phyloP scores from a whole-genome alignment of 2,329 filamentous ascomycete genomes.

The Chaetomium globosum region DNA sequence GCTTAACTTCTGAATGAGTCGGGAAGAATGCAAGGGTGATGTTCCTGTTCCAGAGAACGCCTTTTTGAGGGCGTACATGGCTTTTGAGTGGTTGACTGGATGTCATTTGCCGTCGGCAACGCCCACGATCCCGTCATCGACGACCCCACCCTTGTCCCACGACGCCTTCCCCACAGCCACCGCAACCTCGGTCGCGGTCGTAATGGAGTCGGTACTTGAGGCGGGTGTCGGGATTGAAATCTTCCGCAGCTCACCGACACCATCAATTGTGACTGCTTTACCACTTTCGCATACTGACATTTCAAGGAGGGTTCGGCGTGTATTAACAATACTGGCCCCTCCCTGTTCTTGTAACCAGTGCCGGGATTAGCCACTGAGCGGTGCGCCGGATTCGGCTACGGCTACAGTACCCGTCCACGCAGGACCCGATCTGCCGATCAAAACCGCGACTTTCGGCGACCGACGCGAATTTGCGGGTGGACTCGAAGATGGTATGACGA shows the following conservation, averaged over 20 bases:
- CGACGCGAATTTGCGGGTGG: background rate
- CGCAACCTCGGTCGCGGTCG: background rate
- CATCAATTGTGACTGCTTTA: background rate
- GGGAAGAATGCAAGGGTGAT: background rate
- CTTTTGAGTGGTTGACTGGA: background rate
- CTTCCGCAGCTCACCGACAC: background rate
- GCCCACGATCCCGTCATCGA: slow-evolving; percentile 25
- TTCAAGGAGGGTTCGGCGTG: too few relatives aligned
- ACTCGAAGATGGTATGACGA: background rate
- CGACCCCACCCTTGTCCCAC: slow-evolving; percentile 17
- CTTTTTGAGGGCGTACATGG: background rate
- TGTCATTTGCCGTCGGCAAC: slow-evolving; percentile 11
- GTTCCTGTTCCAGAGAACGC: background rate
- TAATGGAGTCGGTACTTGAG: slow-evolving; percentile 21
- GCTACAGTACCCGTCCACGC: background rate
- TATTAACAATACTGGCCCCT: background rate
- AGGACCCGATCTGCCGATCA: background rate
- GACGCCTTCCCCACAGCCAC: slow-evolving; percentile 25
- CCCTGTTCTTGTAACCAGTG: background rate
- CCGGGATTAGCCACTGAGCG: background rate
- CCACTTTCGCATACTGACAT: background rate
- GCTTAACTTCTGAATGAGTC: background rate
- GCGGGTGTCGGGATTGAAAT: slow-evolving; percentile 7
- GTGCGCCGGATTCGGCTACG: background rate
- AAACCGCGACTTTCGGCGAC: background rate